Evolutionary conservation across 2,329 filamentous ascomycete species (phyloP), one percentile per base, ranked within the genome.

Genomic region (Pezicula neosporulosa): DNA sequence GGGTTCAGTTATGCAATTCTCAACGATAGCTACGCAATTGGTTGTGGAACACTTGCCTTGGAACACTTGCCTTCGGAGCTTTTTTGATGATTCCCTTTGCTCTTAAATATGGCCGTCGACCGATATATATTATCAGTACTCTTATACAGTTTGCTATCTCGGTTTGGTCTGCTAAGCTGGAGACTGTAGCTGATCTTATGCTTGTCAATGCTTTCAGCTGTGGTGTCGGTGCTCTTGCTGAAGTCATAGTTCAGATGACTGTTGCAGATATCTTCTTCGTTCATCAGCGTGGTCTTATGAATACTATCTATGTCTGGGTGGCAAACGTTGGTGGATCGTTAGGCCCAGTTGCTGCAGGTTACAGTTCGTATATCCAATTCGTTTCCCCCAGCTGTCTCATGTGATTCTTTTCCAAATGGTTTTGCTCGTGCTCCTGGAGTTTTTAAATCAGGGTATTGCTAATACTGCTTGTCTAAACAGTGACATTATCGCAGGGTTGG

Each of bases 261-360:
- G 69, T 77, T 9, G 69, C 70, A 10, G 74, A 77, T 54, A 49
- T 78, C 41, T 77, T 72, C 60, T 77, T 77, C 52, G 67, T 77
- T 3, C 74, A 77, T 46, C 65, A 78, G 49, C 67, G 71, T 18
- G 75, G 71, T 0, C 60, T 66, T 2, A 73, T 75, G 70, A 81
- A 80, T 52, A 65, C 63, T 0, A 66, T 75, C 10, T 80, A 75
- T 52, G 62, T 74, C 51, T 72, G 66, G 54, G 66, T 70, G 35
- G 60, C 66, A 16, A 68, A 64, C 56, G 48, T 67, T 44, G 62
- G 65, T 15, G 35, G 68, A 1, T 72, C 65, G 6, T 60, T 78
- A 1, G 68, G 66, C 1, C 67, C 71, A 0, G 59, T 75, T 9
- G 66, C 68, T 27, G 61, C 72, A 6, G 72, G 72, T 16, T 75